A percentile compares a stretch with the other conserved stretches of the same genome.
These are phyloP conservation scores for Lasiosphaeriaceae sp. DNA, from an alignment of 495 filamentous ascomycete species.

Conservation along the genomic window DNA sequence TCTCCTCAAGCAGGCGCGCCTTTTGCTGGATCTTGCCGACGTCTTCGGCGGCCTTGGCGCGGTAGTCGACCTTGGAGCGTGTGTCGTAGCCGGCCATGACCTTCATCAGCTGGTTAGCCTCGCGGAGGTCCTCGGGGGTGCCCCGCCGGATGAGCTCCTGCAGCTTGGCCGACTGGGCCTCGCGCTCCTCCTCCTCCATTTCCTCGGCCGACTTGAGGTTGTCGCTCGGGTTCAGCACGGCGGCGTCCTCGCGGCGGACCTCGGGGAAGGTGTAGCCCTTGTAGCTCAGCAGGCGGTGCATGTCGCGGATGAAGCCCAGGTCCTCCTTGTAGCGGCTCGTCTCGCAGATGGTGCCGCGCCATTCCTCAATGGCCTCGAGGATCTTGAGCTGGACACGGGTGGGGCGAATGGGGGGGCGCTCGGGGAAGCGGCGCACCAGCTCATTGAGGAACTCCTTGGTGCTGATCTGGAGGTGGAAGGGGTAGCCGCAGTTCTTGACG, in stretches of 20 bases:
- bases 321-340: conserved; percentile 97
- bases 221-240: conserved; percentile 95
- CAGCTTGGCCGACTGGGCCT: conserved; percentile 93
- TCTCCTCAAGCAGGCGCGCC: conserved; percentile 85
- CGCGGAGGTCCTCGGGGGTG: conserved; percentile 85
- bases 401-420: conserved; percentile 81
- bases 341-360: conserved; percentile 96
- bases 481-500: conserved; percentile 99
- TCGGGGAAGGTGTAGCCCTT: conserved; percentile 97
- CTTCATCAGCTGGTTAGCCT: conserved; percentile 97
- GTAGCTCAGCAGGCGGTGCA: conserved; percentile 92
- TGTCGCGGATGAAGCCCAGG: conserved; percentile 92
- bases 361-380: conserved; percentile 96
- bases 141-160: conserved; percentile 94
- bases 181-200: conserved; percentile 95
- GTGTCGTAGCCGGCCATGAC: conserved; percentile 98
- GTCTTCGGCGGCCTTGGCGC: conserved; percentile 95
- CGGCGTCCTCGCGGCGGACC: conserved; percentile 87
- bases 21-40: conserved; percentile 91
- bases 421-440: conserved; percentile 92
- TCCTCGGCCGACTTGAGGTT: conserved; percentile 95
- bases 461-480: conserved; percentile 96
- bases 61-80: conserved; percentile 91
- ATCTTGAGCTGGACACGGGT: conserved; percentile 87
- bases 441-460: conserved; percentile 99